A percentile compares a stretch with the other conserved stretches of the same genome.
phyloP scores from a whole-genome alignment of 2,329 filamentous ascomycete genomes.

The Domatiomyces globalis region DNA sequence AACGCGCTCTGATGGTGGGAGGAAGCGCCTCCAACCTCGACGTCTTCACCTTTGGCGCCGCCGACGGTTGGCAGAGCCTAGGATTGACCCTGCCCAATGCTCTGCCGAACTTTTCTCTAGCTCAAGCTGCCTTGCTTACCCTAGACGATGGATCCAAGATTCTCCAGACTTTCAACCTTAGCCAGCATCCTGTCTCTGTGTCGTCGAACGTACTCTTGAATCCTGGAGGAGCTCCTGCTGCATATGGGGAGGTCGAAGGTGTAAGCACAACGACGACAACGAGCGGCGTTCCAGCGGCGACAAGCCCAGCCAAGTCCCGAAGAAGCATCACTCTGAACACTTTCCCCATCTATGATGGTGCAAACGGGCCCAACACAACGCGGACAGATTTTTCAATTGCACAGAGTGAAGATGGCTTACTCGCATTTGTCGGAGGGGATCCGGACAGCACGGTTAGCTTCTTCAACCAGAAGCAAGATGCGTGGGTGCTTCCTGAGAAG shows the following conservation, averaged over 20 bases:
- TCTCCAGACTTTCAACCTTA: conserved; percentile 65
- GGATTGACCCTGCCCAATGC: conserved; percentile 49
- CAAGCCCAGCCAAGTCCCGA: conserved; percentile 27
- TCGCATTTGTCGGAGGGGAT: conserved; percentile 68
- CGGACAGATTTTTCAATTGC: conserved; percentile 61
- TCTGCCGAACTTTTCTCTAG: conserved; percentile 43
- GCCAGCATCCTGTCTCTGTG: conserved; percentile 59
- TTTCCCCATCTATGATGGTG: conserved; percentile 69
- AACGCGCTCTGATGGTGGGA: conserved; percentile 59
- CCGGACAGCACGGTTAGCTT: conserved; percentile 54
- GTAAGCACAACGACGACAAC: conserved; percentile 25
- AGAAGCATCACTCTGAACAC: conserved; percentile 43
- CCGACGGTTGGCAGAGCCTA: conserved; percentile 52
- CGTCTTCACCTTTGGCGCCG: conserved; percentile 57
- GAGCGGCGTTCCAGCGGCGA: conserved; percentile 1
- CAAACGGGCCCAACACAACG: conserved; percentile 50
- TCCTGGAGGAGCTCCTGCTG: conserved; percentile 39
- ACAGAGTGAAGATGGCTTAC: conserved; percentile 46
- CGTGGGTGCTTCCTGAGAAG: conserved; percentile 59
- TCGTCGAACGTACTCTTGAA: conserved; percentile 54
- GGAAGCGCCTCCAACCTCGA: conserved; percentile 51
- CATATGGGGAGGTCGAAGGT: conserved; percentile 36
- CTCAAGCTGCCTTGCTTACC: conserved; percentile 51
- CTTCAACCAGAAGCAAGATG: conserved; percentile 61
- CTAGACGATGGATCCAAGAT: conserved; percentile 65